phyloP scores from a whole-genome alignment of 75 land plant species.

The Sequoiadendron giganteum region DNA sequence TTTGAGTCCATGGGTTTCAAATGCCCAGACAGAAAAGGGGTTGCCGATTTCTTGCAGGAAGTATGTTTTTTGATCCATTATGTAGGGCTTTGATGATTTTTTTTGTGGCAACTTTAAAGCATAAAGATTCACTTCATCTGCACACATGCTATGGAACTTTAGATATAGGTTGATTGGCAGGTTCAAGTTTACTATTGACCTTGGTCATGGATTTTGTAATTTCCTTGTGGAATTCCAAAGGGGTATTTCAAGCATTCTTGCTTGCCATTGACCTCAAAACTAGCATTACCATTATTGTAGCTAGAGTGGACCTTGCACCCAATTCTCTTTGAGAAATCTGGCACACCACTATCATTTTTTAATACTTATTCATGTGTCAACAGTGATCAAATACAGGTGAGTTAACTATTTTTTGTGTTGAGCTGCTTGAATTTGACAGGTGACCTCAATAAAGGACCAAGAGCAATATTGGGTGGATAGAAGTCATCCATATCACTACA shows the following conservation, averaged over 20 bases:
- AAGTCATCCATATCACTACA: conserved; percentile 26
- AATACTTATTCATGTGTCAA: not conserved
- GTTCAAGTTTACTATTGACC: too few species aligned
- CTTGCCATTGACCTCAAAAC: too few species aligned
- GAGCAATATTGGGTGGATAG: conserved; percentile 48
- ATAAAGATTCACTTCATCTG: not conserved
- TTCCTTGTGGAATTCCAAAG: too few species aligned
- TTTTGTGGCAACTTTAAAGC: not conserved
- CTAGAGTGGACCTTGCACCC: not conserved
- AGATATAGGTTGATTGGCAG: too few species aligned
- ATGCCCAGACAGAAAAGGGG: conserved; percentile 71
- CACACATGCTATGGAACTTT: not conserved
- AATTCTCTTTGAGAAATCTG: not conserved
- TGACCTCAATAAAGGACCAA: conserved; percentile 50
- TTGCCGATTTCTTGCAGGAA: conserved; percentile 82
- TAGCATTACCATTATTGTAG: conserved; percentile 10
- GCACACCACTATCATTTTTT: not conserved
- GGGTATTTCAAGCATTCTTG: too few species aligned
- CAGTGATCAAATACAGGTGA: not conserved
- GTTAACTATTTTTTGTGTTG: conserved; percentile 21
- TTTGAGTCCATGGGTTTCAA: conserved; percentile 64
- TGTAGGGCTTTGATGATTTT: not conserved
- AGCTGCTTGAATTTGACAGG: conserved; percentile 16
- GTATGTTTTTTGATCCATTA: conserved; percentile 20
- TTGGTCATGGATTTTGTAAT: too few species aligned